Evolutionary conservation across 495 filamentous ascomycete species (phyloP), one percentile per base, ranked within the genome.

Genomic region (Massariosphaeria phaeospora): DNA sequence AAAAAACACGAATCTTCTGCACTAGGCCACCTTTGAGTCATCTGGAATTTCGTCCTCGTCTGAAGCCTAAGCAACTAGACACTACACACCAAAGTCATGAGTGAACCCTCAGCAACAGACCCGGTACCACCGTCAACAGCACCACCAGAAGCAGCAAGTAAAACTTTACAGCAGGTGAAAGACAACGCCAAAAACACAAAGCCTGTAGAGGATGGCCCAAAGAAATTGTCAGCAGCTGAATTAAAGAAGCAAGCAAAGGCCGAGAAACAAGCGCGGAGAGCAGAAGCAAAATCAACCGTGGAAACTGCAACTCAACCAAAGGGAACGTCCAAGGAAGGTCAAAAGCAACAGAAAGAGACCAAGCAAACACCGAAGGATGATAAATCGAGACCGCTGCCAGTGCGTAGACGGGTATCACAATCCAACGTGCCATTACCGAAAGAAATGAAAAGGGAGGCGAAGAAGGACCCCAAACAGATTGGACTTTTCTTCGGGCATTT

Each of bases 401-500:
- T 24, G 61, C 69, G 62, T 73, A 74, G 61, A 69, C 69, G 27
- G 67, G 68, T n/a, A 63, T 73, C 75, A 34, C 75, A 77, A 48
- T 57, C 73, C 40, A 53, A 74, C 55, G 63, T 73, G 45, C 60
- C 67, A 9, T 56, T 61, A 25, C 41, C 30, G 26, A 44, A 47
- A 38, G 36, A 57, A 21, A 5, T 24, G 11, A 62, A 62, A 33
- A 66, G 76, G 36, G 75, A 65, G 48, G 25, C 31, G 4, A 41
- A 82, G 88, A 59, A 80, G 81, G 48, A 90, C 7, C 23, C 20
- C 12, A 59, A 89, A 66, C 84, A 81, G 29, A 80, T 83, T 12
- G 82, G 86, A 36, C 81, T 91, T 27, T 93, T 62, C 36, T 61
- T 96, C 63, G 84, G 88, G 45, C 90, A 96, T 68, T 70, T 96